Evolutionary conservation across 1,139 yeast genomes (phyloP).

Genomic region (Magnusiomyces paraingens): DNA sequence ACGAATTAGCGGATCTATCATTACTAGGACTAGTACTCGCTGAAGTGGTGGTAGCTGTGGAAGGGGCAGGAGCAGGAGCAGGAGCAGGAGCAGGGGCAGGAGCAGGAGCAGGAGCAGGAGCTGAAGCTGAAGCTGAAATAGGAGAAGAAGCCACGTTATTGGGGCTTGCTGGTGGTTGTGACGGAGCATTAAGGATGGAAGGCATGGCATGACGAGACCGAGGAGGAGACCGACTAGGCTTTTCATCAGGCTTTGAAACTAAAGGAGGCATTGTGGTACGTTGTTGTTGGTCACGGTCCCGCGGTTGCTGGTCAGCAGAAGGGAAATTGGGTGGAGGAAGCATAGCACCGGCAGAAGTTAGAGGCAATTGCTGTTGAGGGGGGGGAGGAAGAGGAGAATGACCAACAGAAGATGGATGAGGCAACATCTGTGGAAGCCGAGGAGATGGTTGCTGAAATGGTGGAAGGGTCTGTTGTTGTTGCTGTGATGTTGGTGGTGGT

Average conservation of each 20-base stretch:
- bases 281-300: background rate
- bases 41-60: background rate
- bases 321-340: slow-evolving; percentile 5
- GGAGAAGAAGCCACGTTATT: background rate
- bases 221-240: background rate
- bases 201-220: background rate
- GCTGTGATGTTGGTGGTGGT: background rate
- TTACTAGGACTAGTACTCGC: background rate
- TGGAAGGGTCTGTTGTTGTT: background rate
- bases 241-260: no score
- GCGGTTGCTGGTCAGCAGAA: background rate
- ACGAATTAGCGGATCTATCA: background rate
- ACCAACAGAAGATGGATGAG: background rate
- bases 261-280: background rate
- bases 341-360: background rate
- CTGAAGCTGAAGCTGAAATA: no score
- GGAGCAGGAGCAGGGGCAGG: no score
- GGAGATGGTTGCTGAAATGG: background rate
- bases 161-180: background rate
- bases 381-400: background rate
- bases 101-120: no score
- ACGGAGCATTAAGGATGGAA: background rate
- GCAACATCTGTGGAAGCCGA: background rate
- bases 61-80: background rate
- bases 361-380: background rate